Conservation (phyloP, 805 yeast species). For the Myxozyma monticola region DNA sequence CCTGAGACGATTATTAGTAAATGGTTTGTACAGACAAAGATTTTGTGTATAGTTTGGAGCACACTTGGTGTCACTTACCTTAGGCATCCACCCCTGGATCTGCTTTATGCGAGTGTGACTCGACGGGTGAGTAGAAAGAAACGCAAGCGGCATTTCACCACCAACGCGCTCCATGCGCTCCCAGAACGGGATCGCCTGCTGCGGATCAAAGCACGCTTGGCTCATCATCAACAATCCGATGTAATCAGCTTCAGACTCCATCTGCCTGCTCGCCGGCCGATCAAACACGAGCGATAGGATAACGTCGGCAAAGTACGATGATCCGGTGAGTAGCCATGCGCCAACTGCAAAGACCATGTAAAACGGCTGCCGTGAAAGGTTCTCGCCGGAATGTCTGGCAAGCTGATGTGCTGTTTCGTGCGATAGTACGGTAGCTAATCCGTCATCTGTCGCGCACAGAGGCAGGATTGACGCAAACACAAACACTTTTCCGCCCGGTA, state of each 20-base stretch:
- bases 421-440: slow-evolving; percentile 89
- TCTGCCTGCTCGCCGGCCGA: slow-evolving; percentile 84
- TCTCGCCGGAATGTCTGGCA: slow-evolving; percentile 88
- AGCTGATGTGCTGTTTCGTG: slow-evolving; percentile 95
- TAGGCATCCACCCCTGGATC: slow-evolving; percentile 57
- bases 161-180: slow-evolving; percentile 61
- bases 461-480: slow-evolving; percentile 78
- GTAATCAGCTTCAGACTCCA: slow-evolving; percentile 96
- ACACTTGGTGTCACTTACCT: slow-evolving; percentile 13
- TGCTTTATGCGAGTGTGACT: slow-evolving; percentile 69
- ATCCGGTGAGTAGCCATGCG: slow-evolving; percentile 63
- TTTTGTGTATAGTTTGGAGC: neutral
- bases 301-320: slow-evolving; percentile 46
- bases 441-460: slow-evolving; percentile 79
- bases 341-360: slow-evolving; percentile 55
- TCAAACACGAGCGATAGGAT: slow-evolving; percentile 52
- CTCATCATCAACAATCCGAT: slow-evolving; percentile 93
- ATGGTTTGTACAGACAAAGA: neutral
- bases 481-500: slow-evolving; percentile 95
- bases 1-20: slow-evolving; percentile 4
- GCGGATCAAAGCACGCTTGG: slow-evolving; percentile 79
- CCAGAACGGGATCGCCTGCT: slow-evolving; percentile 78
- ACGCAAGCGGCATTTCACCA: slow-evolving; percentile 50
- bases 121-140: slow-evolving; percentile 88
- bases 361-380: slow-evolving; percentile 73